Evolutionary conservation across 352 stramenopile species (phyloP), one percentile per base, ranked within the genome.

Genomic region (Phytophthora sojae): DNA sequence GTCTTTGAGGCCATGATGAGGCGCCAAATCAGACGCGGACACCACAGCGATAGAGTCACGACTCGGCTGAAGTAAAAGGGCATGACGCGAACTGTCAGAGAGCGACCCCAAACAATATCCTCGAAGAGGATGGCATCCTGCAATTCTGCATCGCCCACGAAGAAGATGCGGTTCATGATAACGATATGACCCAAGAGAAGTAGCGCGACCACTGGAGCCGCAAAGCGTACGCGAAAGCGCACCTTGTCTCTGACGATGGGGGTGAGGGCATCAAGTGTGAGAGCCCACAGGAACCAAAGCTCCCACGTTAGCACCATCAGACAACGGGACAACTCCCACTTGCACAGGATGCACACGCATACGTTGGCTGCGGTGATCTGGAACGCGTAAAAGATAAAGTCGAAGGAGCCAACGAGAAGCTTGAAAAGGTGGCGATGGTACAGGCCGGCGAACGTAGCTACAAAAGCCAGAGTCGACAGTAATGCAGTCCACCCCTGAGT

Each of bases 381-480:
- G 3, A 72, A 44, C 0, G 53, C 49, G 59, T 85, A 80, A 39
- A 82, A 83, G 6, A 79, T 30, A 39, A 77, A 80, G 45, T 87
- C 77, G 47, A 85, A 87, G 8, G 80, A 87, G 12, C 61, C 74
- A 23, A 73, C 21, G 15, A 83, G 51, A 2, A 67, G 25, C 19
- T 53, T 37, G 1, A 87, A 58, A 9, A 87, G 49, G 9, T 85
- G 21, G 0, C 71, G 72, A 7, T 85, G 66, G 30, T 71, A 79
- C 17, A 79, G 35, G 8, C 39, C 54, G 3, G 19, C n/a, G n/a
- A 80, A 79, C 2, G 53, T 32, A 6, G 26, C 6, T 3, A 67
- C 61, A 35, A 76, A 78, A 14, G 26, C 11, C 4, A 59, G 15
- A 0, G 69, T 75, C 14, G 64, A 66, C n/a, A 66, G 19, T 0